Percentiles rank a stretch among this genome's conserved stretches.
Conservation (phyloP, 2,329 filamentous ascomycete genomes). For the Fusarium sp. region DNA sequence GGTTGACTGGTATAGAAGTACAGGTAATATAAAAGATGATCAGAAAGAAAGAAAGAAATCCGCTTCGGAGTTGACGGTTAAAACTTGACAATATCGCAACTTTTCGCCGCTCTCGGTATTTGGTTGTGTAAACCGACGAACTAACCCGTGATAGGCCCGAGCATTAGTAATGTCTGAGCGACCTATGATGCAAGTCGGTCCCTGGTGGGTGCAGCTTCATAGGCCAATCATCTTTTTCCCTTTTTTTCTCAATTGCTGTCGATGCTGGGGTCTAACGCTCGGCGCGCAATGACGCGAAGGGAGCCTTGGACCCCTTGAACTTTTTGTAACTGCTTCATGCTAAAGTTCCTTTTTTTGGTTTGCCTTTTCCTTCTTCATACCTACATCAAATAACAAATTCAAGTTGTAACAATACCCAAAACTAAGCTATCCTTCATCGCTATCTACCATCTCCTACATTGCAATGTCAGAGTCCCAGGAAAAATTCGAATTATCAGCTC, state of each 20-base stretch:
- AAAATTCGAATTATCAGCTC: conserved; percentile 7
- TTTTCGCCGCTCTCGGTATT: conserved; percentile 49
- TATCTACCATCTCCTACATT: neutral
- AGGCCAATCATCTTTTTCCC: conserved; percentile 9
- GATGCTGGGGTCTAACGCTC: conserved; percentile 16
- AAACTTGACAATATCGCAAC: conserved; percentile 31
- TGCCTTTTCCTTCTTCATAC: too few species aligned
- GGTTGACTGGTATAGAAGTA: neutral
- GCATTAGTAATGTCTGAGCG: conserved; percentile 53
- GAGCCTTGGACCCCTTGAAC: conserved; percentile 20
- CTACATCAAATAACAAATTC: neutral
- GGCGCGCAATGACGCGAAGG: conserved; percentile 40
- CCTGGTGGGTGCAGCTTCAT: conserved; percentile 12
- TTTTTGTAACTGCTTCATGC: conserved; percentile 3
- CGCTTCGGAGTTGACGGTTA: conserved; percentile 34
- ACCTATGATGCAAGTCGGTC: conserved; percentile 50
- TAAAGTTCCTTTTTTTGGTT: neutral
- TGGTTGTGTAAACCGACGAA: conserved; percentile 18
- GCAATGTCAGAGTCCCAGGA: conserved; percentile 35
- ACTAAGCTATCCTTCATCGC: neutral
- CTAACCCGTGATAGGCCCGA: conserved; percentile 44
- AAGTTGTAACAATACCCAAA: neutral
- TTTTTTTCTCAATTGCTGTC: conserved; percentile 7
- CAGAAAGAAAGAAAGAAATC: conserved; percentile 14
- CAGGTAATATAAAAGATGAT: neutral